phyloP scores from a whole-genome alignment of 371 early-diverging fungal species.

The Syncephalastrum racemosum region DNA sequence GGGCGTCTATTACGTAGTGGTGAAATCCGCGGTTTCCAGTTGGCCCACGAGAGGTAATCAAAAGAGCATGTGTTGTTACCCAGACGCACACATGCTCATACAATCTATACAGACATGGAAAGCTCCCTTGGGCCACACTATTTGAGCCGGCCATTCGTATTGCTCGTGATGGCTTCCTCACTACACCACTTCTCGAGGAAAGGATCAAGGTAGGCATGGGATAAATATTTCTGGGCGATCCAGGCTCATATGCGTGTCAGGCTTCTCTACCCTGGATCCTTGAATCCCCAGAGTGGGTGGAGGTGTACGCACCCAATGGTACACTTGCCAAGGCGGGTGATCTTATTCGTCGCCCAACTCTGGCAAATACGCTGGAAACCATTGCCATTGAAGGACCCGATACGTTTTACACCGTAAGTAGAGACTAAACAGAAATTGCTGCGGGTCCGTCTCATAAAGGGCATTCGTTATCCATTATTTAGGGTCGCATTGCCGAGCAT shows the following conservation, averaged over 20 bases:
- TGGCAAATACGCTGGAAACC: slow-evolving; percentile 80
- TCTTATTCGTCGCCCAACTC: slow-evolving; percentile 64
- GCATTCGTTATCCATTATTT: not conserved
- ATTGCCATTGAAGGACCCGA: slow-evolving; percentile 83
- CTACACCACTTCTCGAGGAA: slow-evolving; percentile 56
- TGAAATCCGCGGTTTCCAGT: slow-evolving; percentile 85
- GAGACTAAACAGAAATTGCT: not conserved
- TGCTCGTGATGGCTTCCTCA: slow-evolving; percentile 79
- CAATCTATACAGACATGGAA: slow-evolving; percentile 59
- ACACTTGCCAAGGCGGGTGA: slow-evolving; percentile 67
- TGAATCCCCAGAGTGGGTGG: slow-evolving; percentile 39
- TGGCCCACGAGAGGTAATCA: slow-evolving; percentile 63
- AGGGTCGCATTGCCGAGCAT: slow-evolving; percentile 77
- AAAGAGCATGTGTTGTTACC: not conserved
- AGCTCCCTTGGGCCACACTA: slow-evolving; percentile 83
- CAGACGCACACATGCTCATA: not conserved
- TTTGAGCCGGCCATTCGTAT: slow-evolving; percentile 83
- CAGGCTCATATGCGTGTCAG: slow-evolving; percentile 2
- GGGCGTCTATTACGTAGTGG: slow-evolving; percentile 46
- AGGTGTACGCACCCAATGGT: slow-evolving; percentile 74
- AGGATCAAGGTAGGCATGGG: slow-evolving; percentile 41
- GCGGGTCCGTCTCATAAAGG: not conserved
- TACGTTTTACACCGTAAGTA: slow-evolving; percentile 77
- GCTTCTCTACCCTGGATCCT: slow-evolving; percentile 25
- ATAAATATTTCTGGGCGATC: slow-evolving; percentile 14